Conservation (phyloP, 305 asterid genomes). For the Coffea humblotiana region DNA sequence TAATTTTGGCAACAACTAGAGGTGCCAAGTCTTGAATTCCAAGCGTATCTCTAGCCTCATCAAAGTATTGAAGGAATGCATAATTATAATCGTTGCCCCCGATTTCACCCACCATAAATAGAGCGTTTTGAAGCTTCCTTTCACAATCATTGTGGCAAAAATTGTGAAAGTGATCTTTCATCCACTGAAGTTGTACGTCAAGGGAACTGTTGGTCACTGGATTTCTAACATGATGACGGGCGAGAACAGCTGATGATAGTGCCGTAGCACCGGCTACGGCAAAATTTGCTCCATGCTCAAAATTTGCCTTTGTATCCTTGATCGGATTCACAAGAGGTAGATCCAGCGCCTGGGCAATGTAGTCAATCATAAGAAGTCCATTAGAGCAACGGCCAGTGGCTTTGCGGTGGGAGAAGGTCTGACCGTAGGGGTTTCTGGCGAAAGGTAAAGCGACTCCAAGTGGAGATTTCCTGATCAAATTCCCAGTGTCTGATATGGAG, state of each 20-base stretch:
- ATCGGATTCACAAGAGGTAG: conserved; percentile 18
- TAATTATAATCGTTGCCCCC: too few relatives aligned
- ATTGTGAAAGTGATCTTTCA: too few relatives aligned
- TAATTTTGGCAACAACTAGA: not conserved
- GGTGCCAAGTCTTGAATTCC: too few relatives aligned
- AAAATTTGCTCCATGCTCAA: conserved; percentile 28
- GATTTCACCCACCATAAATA: too few relatives aligned
- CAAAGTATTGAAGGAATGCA: too few relatives aligned
- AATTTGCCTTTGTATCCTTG: conserved; percentile 7
- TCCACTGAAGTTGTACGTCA: conserved; percentile 17
- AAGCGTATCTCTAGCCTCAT: too few relatives aligned
- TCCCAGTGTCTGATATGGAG: conserved; percentile 27
- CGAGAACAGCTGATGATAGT: conserved; percentile 8
- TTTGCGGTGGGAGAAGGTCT: not conserved
- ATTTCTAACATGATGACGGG: not conserved
- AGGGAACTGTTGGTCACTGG: conserved; percentile 25
- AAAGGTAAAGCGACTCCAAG: not conserved
- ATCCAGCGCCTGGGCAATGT: conserved; percentile 12
- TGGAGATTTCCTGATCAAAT: not conserved
- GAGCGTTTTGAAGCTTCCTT: too few relatives aligned
- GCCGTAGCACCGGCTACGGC: conserved; percentile 45
- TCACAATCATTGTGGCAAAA: too few relatives aligned
- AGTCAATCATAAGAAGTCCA: conserved; percentile 28
- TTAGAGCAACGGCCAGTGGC: conserved; percentile 29
- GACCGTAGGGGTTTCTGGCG: conserved; percentile 12